Evolutionary conservation across 2,329 filamentous ascomycete species (phyloP), one percentile per base, ranked within the genome.

Genomic region (Microsporum canis): DNA sequence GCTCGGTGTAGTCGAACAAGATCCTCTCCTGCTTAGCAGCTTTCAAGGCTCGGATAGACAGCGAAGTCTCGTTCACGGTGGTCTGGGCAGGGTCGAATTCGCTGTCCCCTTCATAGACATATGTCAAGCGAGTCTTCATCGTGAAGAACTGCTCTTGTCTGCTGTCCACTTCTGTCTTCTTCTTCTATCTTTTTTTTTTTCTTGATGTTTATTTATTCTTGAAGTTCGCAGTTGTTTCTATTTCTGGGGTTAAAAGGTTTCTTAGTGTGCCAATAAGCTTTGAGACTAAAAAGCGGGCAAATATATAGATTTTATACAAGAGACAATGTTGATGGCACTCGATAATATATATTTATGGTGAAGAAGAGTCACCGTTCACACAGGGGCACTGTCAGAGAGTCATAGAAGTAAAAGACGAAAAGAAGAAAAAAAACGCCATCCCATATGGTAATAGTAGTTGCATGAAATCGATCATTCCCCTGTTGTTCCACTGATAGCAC

Each of bases 1-100:
- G 80, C 76, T 95, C 89, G 57, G 85, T 79, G 23, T 91, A 75
- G 41, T 82, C 80, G 64, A 94, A 75, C 0, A 89, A 96, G 66
- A 92, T 74, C 63, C 87, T 84, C 71, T 94, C 88, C 74, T 97
- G 89, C 65, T 89, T 86, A 12, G 84, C 84, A 23, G 87, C 87
- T 58, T 82, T 73, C 47, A 94, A 71, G 1, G 80, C 81, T 1
- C 78, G 77, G 59, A 95, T 75, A 2, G 79, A 78, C 17, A 88
- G 73, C 7, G 73, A 72, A 55, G 78, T 75, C 49, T 78, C 75
- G 51, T 77, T 76, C 49, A 95, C 74, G 10, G 80, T 73, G 58
- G 95, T 75, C 53, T 82, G 77, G 1, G 82, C 75, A 0, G 88
- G 86, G 59, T 88, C 83, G 64, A 91, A 79, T 1, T 80, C 79